Evolutionary conservation across 129 eudicot genomes (phyloP).

Genomic region (Helianthus tuberosus): DNA sequence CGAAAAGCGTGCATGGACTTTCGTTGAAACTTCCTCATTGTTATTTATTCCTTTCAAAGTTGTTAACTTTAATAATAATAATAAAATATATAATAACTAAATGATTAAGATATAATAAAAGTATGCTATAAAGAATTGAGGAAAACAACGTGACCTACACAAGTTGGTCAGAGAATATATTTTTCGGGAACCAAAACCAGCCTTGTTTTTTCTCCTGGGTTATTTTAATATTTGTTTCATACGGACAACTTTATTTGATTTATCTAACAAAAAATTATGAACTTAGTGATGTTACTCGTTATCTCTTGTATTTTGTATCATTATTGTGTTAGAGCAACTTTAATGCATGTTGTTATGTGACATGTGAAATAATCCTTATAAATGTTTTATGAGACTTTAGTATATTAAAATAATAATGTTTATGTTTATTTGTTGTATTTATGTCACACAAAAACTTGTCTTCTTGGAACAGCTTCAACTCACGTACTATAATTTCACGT

Average conservation of each 20-base stretch:
- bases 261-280: neutral
- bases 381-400: no score
- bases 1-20: conserved; percentile 21
- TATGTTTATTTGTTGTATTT: no score
- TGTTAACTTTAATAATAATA: neutral
- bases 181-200: conserved; percentile 43
- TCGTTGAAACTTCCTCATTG: conserved; percentile 32
- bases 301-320: no score
- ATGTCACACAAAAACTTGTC: no score
- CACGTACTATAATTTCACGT: no score
- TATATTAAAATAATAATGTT: no score
- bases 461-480: no score
- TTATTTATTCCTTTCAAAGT: conserved; percentile 22
- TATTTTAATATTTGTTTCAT: conserved; percentile 2
- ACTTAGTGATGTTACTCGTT: no score
- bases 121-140: conserved; percentile 25
- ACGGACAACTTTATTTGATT: neutral
- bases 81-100: neutral
- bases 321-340: no score
- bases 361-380: no score
- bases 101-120: neutral
- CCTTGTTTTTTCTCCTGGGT: conserved; percentile 24
- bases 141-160: conserved; percentile 45
- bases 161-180: conserved; percentile 44
- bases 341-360: no score